Base-by-base conservation (phyloP, 495 filamentous ascomycete species). In the Penicilliopsis zonata region DNA sequence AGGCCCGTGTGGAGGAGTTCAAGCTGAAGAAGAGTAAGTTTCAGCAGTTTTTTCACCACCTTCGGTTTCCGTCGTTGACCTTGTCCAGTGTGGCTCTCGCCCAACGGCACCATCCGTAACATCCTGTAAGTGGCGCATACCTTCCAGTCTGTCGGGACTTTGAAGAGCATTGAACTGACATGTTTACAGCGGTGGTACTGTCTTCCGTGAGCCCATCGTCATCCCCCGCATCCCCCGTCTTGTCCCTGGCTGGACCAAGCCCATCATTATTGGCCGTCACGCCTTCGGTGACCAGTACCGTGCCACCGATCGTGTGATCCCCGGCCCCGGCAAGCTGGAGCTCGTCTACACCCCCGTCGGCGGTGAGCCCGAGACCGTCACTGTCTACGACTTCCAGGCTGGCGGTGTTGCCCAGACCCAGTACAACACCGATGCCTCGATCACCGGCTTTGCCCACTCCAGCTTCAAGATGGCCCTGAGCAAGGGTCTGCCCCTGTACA, bases 241-340 rank as follows among this genome's bases (percentile, higher is more conserved):
- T 27, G 84, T 98, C 14, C 83, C 85, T 9, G 87, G 87, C 46
- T 98, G 90, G 90, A 93, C 86, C 70, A 82, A 93, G 60, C 82
- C 90, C 50, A 98, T 98, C 59, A 88, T 96, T 52, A 96, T 98
- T 46, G 90, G 90, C 35, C 85, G 90, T 62, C 90, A 98, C 65
- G 90, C 90, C 38, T 94, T 94, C 55, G 90, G 90, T 46, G 90
- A 98, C 63, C 90, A 98, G 67, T 98, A 98, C 71, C 79, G 86
- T 33, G 90, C 90, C 36, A 86, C 86, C 55, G 90, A 98, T 67
- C 58, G 70, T 35, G 82, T 96, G 18, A 74, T 80, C 41, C 67
- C 73, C 20, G 82, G 82, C 19, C 74, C 78, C 24, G 90, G 90
- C 41, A 92, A 81, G 41, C 72, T 98, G 34, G 77, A 80, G 67